phyloP scores from a whole-genome alignment of 2,329 filamentous ascomycete genomes.

The Aspergillus hiratsukae region DNA sequence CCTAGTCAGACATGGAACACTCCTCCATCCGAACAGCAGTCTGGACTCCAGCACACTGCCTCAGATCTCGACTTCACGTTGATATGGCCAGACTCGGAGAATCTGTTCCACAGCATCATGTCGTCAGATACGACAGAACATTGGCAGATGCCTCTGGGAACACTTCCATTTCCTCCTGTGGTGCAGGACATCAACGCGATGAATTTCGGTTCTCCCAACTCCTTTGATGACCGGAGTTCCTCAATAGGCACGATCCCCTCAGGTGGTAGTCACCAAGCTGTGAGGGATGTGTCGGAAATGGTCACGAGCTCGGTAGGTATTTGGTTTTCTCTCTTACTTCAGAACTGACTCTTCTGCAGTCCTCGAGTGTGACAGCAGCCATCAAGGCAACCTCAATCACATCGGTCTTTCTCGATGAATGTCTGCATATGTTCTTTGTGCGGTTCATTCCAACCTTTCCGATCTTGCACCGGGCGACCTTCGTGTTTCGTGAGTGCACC shows the following conservation, averaged over 20 bases:
- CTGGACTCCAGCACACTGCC: constrained; percentile 20
- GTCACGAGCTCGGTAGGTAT: constrained; percentile 37
- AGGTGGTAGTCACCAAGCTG: constrained; percentile 41
- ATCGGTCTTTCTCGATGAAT: constrained; percentile 45
- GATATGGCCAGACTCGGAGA: constrained; percentile 45
- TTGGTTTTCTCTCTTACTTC: neutral
- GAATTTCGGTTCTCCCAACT: constrained; percentile 31
- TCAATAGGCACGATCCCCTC: constrained; percentile 37
- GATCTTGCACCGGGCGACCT: constrained; percentile 43
- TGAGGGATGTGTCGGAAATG: constrained; percentile 45
- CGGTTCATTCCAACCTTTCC: constrained; percentile 46
- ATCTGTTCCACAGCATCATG: constrained; percentile 43
- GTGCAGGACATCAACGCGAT: constrained; percentile 27
- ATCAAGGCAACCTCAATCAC: constrained; percentile 42
- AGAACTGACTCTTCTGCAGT: constrained; percentile 21
- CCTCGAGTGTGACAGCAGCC: constrained; percentile 42
- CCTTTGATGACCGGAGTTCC: constrained; percentile 34
- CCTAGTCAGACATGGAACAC: constrained; percentile 24
- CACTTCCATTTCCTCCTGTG: constrained; percentile 36
- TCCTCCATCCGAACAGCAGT: constrained; percentile 15
- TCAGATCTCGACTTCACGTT: constrained; percentile 39
- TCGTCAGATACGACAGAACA: constrained; percentile 37
- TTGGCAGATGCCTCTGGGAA: constrained; percentile 42
- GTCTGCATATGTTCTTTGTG: constrained; percentile 46
- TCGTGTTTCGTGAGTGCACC: constrained; percentile 43